Base-by-base conservation (phyloP, 2,329 filamentous ascomycete species). In the Tothia fuscella region DNA sequence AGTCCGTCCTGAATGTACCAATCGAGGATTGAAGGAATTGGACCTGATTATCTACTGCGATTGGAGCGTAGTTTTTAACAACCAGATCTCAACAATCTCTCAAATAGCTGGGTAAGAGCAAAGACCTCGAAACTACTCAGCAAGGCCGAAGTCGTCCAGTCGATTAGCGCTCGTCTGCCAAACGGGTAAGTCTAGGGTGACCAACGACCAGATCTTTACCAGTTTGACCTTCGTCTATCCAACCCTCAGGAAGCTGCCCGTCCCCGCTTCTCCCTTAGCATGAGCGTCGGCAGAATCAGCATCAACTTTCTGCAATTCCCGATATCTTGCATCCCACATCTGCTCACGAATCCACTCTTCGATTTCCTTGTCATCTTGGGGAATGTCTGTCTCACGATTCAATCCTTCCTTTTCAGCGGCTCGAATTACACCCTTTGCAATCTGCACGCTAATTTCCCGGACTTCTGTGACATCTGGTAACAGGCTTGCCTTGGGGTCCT, bases 291-390 rank as follows among this genome's bases (percentile, higher is more conserved):
- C 41, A 20, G 16, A 24, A 16, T 6, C 31, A 4, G 12, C 16
- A 41, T 65, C 61, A 4, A 85, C 76, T 26, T 68, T 64, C 54
- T 68, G 71, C 49, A 86, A 56, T 1, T 74, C 72, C 20, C 81
- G 60, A 56, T 88, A 89, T 37, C 67, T 68, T 0, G 82, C 70
- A 47, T 80, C 66, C 83, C 82, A 88, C 82, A 88, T 88, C 65
- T 87, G 82, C 61, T 78, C 78, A 20, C 69, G 58, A 45, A 88
- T 78, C 82, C 82, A 89, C 44, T 72, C 71, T 42, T 82, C 76
- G 25, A 85, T 51, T 3, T 76, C 71, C 0, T 53, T 62, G 1
- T 75, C 65, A 5, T 63, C 53, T 9, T 56, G 58, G 0, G 84
- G 85, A 33, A 93, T 88, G 0, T 62, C 71, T 44, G 74, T 54